Percentiles rank a stretch among this genome's conserved stretches.
Conservation (phyloP, 2,329 filamentous ascomycete genomes). For the Grosmannia penicillata region DNA sequence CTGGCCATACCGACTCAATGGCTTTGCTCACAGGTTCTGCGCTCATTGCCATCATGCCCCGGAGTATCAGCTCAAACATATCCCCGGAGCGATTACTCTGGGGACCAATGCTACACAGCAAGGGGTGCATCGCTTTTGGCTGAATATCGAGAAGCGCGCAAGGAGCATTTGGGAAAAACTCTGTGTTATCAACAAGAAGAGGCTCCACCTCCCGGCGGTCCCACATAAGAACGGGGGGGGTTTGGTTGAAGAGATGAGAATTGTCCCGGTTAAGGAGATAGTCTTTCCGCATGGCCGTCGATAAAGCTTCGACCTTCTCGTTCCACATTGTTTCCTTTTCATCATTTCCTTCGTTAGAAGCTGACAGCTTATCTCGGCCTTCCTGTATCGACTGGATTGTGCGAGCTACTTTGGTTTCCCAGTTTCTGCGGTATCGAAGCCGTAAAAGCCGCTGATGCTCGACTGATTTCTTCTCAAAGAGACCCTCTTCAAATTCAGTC, state of each 20-base stretch:
- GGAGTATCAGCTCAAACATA: slow-evolving; percentile 36
- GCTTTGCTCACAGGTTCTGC: slow-evolving; percentile 22
- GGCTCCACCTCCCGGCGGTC: slow-evolving; percentile 61
- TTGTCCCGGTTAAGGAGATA: slow-evolving; percentile 32
- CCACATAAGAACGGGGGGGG: slow-evolving; percentile 43
- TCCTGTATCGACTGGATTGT: slow-evolving; percentile 17
- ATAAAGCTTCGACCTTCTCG: slow-evolving; percentile 3
- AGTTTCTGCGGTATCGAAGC: slow-evolving; percentile 7
- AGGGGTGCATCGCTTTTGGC: slow-evolving; percentile 36
- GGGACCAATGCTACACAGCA: slow-evolving; percentile 31
- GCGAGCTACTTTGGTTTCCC: slow-evolving; percentile 8
- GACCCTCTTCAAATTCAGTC: slow-evolving; percentile 11
- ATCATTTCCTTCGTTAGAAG: slow-evolving; percentile 9
- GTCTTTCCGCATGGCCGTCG: slow-evolving; percentile 6
- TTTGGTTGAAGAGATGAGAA: slow-evolving; percentile 31
- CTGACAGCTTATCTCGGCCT: slow-evolving; percentile 15
- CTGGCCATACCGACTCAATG: slow-evolving; percentile 42
- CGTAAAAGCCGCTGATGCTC: slow-evolving; percentile 4
- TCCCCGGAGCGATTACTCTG: slow-evolving; percentile 27
- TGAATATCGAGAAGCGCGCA: slow-evolving; percentile 52
- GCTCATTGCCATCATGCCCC: slow-evolving; percentile 21
- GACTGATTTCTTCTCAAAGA: neutral
- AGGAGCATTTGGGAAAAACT: slow-evolving; percentile 51
- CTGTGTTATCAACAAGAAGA: slow-evolving; percentile 37
- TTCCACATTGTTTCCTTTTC: slow-evolving; percentile 7